These are phyloP conservation scores for Ploettnerulaceae sp. DNA, from an alignment of 2,329 filamentous ascomycete genomes.

Conservation along the genomic window DNA sequence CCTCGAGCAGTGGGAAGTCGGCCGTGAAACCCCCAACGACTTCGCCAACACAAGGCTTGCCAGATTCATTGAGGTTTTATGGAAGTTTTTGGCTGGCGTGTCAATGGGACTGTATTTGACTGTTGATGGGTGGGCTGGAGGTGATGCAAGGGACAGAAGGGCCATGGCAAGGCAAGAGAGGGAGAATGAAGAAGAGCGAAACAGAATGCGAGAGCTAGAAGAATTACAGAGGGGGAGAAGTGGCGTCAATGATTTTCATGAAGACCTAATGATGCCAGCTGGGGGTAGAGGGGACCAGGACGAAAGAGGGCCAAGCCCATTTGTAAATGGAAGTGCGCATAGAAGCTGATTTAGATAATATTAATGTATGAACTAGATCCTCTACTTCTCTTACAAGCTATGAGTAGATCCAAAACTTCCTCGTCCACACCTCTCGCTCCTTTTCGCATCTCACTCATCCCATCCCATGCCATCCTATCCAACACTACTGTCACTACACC, in stretches of 20 bases:
- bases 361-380: too few relatives aligned
- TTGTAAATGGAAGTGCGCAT: constrained; percentile 25
- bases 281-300: neutral
- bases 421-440: too few relatives aligned
- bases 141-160: constrained; percentile 9
- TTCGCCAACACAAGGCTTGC: constrained; percentile 14
- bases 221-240: neutral
- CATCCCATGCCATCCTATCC: too few relatives aligned
- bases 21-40: constrained; percentile 14
- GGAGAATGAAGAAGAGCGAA: constrained; percentile 1
- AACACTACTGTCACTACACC: too few relatives aligned
- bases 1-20: constrained; percentile 22
- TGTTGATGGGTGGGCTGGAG: constrained; percentile 16
- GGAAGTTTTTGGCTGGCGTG: constrained; percentile 6
- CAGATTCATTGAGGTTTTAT: constrained; percentile 6
- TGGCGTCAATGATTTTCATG: neutral
- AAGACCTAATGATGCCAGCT: neutral
- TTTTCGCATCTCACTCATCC: too few relatives aligned
- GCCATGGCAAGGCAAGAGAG: constrained; percentile 1
- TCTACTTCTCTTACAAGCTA: too few relatives aligned
- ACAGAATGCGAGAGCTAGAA: constrained; percentile 5
- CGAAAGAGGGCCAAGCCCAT: neutral
- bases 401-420: too few relatives aligned
- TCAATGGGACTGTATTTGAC: constrained; percentile 10
- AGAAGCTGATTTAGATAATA: too few relatives aligned